Percentiles rank a stretch among this genome's conserved stretches.
These are phyloP conservation scores for Russula griseocarnosa DNA, from an alignment of 768 basidiomycete species.

Conservation along the genomic window DNA sequence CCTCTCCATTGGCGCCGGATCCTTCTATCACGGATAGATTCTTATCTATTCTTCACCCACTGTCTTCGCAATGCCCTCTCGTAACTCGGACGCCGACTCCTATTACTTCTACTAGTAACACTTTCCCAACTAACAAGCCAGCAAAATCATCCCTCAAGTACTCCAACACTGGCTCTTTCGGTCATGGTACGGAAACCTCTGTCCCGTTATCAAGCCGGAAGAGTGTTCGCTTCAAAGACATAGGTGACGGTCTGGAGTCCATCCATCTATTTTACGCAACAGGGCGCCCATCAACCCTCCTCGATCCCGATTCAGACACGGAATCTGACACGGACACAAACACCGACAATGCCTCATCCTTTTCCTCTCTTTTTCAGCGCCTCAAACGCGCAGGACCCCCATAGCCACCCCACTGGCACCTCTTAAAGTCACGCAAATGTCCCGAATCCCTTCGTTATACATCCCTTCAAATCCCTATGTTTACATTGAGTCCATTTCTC, in stretches of 20 bases:
- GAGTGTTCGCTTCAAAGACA: conserved; percentile 16
- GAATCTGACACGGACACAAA: conserved; percentile 1
- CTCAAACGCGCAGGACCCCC: neutral
- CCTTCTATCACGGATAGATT: neutral
- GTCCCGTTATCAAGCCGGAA: neutral
- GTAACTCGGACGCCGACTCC: neutral
- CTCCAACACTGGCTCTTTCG: neutral
- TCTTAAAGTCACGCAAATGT: neutral
- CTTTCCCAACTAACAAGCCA: neutral
- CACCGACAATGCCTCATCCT: neutral
- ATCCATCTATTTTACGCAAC: conserved; percentile 7
- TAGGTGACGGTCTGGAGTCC: conserved; percentile 2
- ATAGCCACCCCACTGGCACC: neutral
- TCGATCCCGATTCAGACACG: conserved; percentile 5
- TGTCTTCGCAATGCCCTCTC: neutral
- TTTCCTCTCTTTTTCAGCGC: too few species aligned
- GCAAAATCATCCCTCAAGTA: conserved; percentile 9
- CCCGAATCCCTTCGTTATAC: conserved; percentile 3
- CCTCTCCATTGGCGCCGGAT: neutral
- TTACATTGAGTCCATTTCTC: conserved; percentile 12
- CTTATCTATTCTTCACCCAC: neutral
- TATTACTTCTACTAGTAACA: too few species aligned
- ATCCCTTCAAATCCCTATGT: neutral
- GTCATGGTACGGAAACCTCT: neutral
- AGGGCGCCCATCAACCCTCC: conserved; percentile 12